Base-by-base conservation (phyloP, 441 rosid genomes). In the Metrosideros polymorpha region DNA sequence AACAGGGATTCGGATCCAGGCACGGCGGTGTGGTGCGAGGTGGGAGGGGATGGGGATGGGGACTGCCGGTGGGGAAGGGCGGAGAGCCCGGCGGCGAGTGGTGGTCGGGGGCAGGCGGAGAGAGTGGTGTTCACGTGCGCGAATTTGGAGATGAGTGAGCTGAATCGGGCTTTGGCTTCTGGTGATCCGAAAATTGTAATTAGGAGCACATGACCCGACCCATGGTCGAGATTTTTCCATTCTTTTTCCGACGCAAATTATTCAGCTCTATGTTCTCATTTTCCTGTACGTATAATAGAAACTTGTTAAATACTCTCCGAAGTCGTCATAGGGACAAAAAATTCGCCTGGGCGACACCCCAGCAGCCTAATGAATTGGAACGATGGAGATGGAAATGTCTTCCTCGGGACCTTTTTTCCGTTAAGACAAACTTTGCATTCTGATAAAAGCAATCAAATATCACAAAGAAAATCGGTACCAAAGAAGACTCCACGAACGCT, bases 11-110 rank as follows among this genome's bases (percentile, higher is more conserved):
- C 79, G 49, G 85, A 85, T 35, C 87, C 88, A 1, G 93, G 86
- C 71, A 91, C 90, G 35, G 86, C 92, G 79, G 91, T 90, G 52
- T 49, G 90, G 79, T 92, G 93, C 84, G 98, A 95, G 90, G 71
- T 95, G 18, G 61, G 14, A 27, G 90, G 47, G 24, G 89, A 88
- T 3, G 91, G 90, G 39, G 83, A 84, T 14, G 91, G 90, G 39
- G 83, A 84, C 12, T 85, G 91, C 29, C 82, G 84, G 54, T 95
- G 98, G 98, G 88, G 92, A 13, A 88, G 91, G 39, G 86, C 91
- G 30, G n/a, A 79, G 85, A 92, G 91, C 84, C 89, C 82, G 55
- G 89, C 87, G 83, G 90, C 86, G 29, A 86, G 56, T 24, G 32
- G 59, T 30, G 93, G 83, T 1, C 27, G 29, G 24, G 82, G 77